These are phyloP conservation scores for Trifolium fragiferum DNA, from an alignment of 306 rosid species.

Conservation along the genomic window DNA sequence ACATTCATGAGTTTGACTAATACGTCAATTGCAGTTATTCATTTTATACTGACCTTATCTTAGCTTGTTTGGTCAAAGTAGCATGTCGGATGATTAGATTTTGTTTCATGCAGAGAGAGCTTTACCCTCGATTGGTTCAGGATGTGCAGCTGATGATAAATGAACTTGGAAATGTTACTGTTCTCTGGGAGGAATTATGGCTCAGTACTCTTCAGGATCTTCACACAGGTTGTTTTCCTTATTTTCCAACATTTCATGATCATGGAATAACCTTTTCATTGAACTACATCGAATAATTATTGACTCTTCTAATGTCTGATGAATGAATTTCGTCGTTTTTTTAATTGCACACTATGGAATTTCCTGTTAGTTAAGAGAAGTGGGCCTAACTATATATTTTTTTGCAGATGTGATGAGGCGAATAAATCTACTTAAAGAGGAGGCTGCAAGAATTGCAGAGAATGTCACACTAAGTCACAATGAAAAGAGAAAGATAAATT, in stretches of 20 bases:
- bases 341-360: slow-evolving; percentile 24
- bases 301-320: slow-evolving; percentile 9
- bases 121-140: slow-evolving; percentile 84
- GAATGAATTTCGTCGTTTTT: slow-evolving; percentile 33
- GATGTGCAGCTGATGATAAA: slow-evolving; percentile 93
- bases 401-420: slow-evolving; percentile 94
- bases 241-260: slow-evolving; percentile 29
- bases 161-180: slow-evolving; percentile 96
- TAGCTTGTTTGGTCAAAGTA: slow-evolving; percentile 36
- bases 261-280: slow-evolving; percentile 32
- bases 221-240: slow-evolving; percentile 70
- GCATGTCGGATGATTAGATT: slow-evolving; percentile 38
- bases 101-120: slow-evolving; percentile 74
- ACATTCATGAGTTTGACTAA: slow-evolving; percentile 20
- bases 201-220: slow-evolving; percentile 98
- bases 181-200: slow-evolving; percentile 99
- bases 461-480: slow-evolving; percentile 87
- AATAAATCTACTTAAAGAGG: slow-evolving; percentile 86
- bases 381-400: slow-evolving; percentile 44
- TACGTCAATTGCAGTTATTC: slow-evolving; percentile 12
- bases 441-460: slow-evolving; percentile 92
- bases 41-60: slow-evolving; percentile 25
- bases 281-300: slow-evolving; percentile 14
- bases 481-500: slow-evolving; percentile 90
- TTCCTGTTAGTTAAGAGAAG: slow-evolving; percentile 34